Evolutionary conservation across 257 asterid species (phyloP), one percentile per base, ranked within the genome.

Genomic region (Solanum pimpinellifolium): DNA sequence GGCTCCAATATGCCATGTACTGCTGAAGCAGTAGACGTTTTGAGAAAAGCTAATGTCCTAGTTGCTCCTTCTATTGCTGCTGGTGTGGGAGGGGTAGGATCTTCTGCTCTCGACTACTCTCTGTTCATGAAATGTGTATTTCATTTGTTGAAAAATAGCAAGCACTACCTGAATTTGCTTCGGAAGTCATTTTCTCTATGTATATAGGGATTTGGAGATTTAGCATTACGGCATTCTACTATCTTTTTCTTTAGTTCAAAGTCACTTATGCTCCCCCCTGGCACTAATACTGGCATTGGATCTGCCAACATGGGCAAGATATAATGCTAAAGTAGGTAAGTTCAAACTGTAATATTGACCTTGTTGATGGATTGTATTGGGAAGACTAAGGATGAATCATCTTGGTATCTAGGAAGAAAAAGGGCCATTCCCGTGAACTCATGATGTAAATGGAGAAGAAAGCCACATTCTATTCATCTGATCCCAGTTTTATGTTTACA

Each of bases 1-100:
- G 99, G 99, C 46, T 97, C 99, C 73, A 97, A 93, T 91, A 97
- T 97, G 99, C 99, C 99, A 25, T 95, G 98, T 87, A 93, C 96
- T 39, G 95, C 98, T 39, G 99, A 94, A 88, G 99, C 99, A 70
- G 95, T 93, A 86, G 99, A 97, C 85, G 92, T 97, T 81, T 88
- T 97, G 87, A 93, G 98, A 86, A 95, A 96, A 93, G 98, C 96
- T 49, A 94, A 92, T 89, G 94, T 97, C 87, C 90, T 94, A 49
- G 95, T 95, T 85, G 99, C 99, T 86, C 98, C 99, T 76, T 94
- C 99, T 74, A 93, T 95, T 93, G 98, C 99, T 89, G 96, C 98
- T 86, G 99, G 99, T 83, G 99, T 96, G 83, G 99, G 98, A 89
- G 99, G 99, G 98, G 99, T 97, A 95, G 46, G 92, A 52, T 44